Base-by-base conservation (phyloP, 2,329 filamentous ascomycete genomes). In the Sporothrix variecibatus region DNA sequence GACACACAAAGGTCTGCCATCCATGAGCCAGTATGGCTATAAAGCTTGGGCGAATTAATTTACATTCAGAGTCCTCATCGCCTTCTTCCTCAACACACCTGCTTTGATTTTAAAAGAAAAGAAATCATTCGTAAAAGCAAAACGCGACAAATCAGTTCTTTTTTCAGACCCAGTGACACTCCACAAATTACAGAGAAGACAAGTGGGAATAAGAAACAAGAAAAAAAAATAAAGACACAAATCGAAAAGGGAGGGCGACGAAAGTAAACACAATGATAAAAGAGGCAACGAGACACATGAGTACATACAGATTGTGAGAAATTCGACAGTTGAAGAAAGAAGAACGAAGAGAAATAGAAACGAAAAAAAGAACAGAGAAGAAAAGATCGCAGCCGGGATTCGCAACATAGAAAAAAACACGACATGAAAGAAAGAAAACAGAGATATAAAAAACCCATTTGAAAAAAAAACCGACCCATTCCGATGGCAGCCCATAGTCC, bases 201-300 rank as follows among this genome's bases (percentile, higher is more conserved):
- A 43, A 20, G 12, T 23, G 40, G 43, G 53, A 46, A 72, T 56
- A 23, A 60, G 23, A 76, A 43, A 43, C 49, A 49, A 60, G 20
- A n/a, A 17, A 49, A 60, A 20, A n/a, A 17, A 49, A 34, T 6
- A 60, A 62, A 60, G 20, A 64, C n/a, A 34, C 23, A 46, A 43
- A 23, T 17, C 28, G 23, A 68, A 70, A 31, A n/a, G 60, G 49
- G 31, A 38, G 31, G 23, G 12, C 15, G 28, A 56, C 11, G 68
- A 46, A 12, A 1, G 23, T 31, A 58, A 40, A n/a, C 2, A 53
- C 60, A 40, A 51, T 34, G 28, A 40, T 20, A 34, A 43, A 56
- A 72, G n/a, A 31, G 34, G 43, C 26, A 53, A 67, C 26, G 26
- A 20, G 38, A 46, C 56, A 72, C 67, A 65, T n/a, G 60, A 46